phyloP scores from a whole-genome alignment of 2,329 filamentous ascomycete genomes.

The Fusarium pininemorale region DNA sequence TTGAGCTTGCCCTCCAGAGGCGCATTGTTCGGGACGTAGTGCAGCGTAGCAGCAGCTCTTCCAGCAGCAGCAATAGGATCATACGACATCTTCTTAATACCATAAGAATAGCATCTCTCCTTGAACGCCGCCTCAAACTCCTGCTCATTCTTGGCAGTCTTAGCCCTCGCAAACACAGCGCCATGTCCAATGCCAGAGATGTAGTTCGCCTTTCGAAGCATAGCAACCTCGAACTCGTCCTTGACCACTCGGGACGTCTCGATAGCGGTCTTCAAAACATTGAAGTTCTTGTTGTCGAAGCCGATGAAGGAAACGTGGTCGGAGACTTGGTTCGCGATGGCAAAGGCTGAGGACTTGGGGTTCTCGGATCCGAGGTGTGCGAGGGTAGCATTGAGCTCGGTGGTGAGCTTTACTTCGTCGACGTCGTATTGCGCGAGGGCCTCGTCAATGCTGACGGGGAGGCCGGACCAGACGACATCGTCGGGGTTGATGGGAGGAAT shows the following conservation, averaged over 20 bases:
- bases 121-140: conserved; percentile 86
- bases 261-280: conserved; percentile 68
- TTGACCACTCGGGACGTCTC: conserved; percentile 76
- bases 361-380: conserved; percentile 58
- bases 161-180: conserved; percentile 68
- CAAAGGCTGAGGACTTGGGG: conserved; percentile 67
- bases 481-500: conserved; percentile 91
- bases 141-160: conserved; percentile 75
- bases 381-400: conserved; percentile 79
- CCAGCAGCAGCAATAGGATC: conserved; percentile 86
- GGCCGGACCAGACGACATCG: conserved; percentile 90
- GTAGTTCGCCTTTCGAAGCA: conserved; percentile 76
- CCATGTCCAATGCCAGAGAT: conserved; percentile 75
- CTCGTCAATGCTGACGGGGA: conserved; percentile 80
- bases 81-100: conserved; percentile 86
- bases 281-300: conserved; percentile 71
- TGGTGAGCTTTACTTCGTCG: conserved; percentile 77
- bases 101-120: conserved; percentile 76
- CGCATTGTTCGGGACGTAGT: conserved; percentile 85
- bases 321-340: conserved; percentile 81
- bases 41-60: conserved; percentile 81
- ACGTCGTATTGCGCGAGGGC: conserved; percentile 82
- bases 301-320: conserved; percentile 75
- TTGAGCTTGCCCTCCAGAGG: conserved; percentile 77
- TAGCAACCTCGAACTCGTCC: conserved; percentile 77